These are phyloP conservation scores for Trichaptum fuscoviolaceum DNA, from an alignment of 768 basidiomycete genomes.

Conservation along the genomic window DNA sequence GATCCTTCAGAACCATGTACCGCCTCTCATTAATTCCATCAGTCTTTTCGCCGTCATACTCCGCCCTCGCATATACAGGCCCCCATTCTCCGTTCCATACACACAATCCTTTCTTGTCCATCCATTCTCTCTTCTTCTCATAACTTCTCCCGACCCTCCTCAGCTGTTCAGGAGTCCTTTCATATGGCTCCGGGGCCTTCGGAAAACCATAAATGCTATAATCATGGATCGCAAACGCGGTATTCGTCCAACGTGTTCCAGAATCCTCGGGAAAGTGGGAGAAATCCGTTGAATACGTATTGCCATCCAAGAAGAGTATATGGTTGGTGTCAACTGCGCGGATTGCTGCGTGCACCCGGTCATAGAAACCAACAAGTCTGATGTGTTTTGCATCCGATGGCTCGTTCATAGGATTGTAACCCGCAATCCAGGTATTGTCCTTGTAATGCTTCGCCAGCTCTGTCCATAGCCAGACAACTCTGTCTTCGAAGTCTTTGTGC, in stretches of 20 bases:
- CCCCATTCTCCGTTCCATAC: slow-evolving; percentile 39
- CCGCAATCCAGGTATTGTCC: slow-evolving; percentile 40
- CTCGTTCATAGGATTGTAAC: slow-evolving; percentile 44
- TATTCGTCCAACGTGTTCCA: slow-evolving; percentile 29
- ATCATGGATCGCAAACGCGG: slow-evolving; percentile 34
- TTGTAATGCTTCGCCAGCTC: slow-evolving; percentile 36
- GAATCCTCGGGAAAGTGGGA: slow-evolving; percentile 23
- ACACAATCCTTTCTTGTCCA: slow-evolving; percentile 24
- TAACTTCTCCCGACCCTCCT: slow-evolving; percentile 22
- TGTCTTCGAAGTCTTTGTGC: slow-evolving; percentile 40
- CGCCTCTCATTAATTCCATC: slow-evolving; percentile 33
- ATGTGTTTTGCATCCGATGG: slow-evolving; percentile 34
- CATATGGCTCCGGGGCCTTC: slow-evolving; percentile 26
- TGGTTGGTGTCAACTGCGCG: slow-evolving; percentile 35
- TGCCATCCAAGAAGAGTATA: slow-evolving; percentile 39
- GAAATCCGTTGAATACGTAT: slow-evolving; percentile 34
- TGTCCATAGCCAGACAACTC: slow-evolving; percentile 35
- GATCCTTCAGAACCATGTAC: slow-evolving; percentile 31
- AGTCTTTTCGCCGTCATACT: slow-evolving; percentile 26
- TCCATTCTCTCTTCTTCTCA: slow-evolving; percentile 34
- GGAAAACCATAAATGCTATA: slow-evolving; percentile 36
- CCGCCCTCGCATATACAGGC: slow-evolving; percentile 33
- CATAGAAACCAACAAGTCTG: slow-evolving; percentile 33
- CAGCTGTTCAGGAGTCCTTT: slow-evolving; percentile 24
- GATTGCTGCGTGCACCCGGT: slow-evolving; percentile 34